These are phyloP conservation scores for Spatholobus suberectus DNA, from an alignment of 306 rosid genomes.

Conservation along the genomic window DNA sequence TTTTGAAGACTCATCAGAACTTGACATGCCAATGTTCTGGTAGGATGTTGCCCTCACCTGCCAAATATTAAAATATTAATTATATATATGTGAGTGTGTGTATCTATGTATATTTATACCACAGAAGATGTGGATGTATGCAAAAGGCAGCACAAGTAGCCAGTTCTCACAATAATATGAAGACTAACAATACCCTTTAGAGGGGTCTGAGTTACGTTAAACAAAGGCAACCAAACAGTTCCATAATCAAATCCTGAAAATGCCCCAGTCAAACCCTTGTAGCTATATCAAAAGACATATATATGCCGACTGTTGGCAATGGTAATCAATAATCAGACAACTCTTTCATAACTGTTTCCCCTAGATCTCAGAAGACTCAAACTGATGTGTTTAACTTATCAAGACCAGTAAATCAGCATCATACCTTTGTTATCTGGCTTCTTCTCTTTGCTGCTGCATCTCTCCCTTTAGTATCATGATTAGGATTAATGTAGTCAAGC, in stretches of 20 bases:
- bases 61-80: conserved; percentile 42
- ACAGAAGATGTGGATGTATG: conserved; percentile 4
- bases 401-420: conserved; percentile 25
- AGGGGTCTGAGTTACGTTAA: not conserved
- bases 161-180: conserved; percentile 29
- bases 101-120: conserved; percentile 18
- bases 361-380: conserved; percentile 20
- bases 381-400: conserved; percentile 16
- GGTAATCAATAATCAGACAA: conserved; percentile 9
- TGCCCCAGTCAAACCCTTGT: not conserved
- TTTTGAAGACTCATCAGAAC: conserved; percentile 78
- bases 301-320: not conserved
- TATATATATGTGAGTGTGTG: not conserved
- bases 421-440: conserved; percentile 73
- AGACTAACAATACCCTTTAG: conserved; percentile 3
- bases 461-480: conserved; percentile 76
- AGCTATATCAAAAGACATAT: not conserved
- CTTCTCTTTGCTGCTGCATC: conserved; percentile 76
- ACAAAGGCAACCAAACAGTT: not conserved
- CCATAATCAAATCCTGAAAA: not conserved
- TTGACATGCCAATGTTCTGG: conserved; percentile 51
- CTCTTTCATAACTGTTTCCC: not conserved
- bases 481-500: conserved; percentile 95
- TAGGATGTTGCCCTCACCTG: conserved; percentile 74
- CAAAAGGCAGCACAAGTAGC: not conserved